Percentiles rank a stretch among this genome's conserved stretches.
Conservation (phyloP, 345 rosid genomes). For the rapeseed (Brassica napus) region DNA sequence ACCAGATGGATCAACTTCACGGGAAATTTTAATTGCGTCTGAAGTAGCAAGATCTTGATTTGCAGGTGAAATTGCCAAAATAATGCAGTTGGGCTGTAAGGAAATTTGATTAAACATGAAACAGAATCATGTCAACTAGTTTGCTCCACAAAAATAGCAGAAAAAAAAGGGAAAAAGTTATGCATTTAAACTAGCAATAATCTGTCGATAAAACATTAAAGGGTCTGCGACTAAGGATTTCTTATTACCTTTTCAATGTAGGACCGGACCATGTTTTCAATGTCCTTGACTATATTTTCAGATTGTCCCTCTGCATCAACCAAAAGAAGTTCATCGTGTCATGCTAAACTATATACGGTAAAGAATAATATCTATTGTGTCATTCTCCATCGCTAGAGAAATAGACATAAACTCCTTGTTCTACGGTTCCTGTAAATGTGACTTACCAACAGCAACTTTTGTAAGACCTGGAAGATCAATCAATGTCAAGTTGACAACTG, state of each 20-base stretch:
- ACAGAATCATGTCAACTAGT: background rate
- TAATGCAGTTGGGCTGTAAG: constrained; percentile 90
- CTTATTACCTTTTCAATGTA: constrained; percentile 86
- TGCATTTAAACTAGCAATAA: constrained; percentile 16
- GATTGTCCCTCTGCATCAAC: constrained; percentile 89
- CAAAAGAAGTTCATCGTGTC: constrained; percentile 20
- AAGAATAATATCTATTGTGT: constrained; percentile 13
- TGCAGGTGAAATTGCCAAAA: constrained; percentile 98
- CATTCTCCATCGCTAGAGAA: background rate
- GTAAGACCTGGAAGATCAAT: constrained; percentile 99
- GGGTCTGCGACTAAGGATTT: background rate
- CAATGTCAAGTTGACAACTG: constrained; percentile 98
- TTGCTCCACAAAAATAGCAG: background rate
- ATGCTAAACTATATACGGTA: background rate
- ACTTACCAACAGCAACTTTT: constrained; percentile 97
- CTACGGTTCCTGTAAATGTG: constrained; percentile 9
- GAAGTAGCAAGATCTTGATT: constrained; percentile 99
- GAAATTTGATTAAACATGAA: constrained; percentile 31
- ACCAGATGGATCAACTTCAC: constrained; percentile 99
- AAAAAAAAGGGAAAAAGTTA: background rate
- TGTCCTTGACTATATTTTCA: constrained; percentile 88
- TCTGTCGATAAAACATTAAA: constrained; percentile 6
- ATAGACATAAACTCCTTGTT: constrained; percentile 19
- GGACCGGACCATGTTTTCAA: constrained; percentile 97
- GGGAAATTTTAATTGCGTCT: constrained; percentile 96